These are phyloP conservation scores for Uronychia setigera DNA, from an alignment of 73 alveolate genomes.

Conservation along the genomic window DNA sequence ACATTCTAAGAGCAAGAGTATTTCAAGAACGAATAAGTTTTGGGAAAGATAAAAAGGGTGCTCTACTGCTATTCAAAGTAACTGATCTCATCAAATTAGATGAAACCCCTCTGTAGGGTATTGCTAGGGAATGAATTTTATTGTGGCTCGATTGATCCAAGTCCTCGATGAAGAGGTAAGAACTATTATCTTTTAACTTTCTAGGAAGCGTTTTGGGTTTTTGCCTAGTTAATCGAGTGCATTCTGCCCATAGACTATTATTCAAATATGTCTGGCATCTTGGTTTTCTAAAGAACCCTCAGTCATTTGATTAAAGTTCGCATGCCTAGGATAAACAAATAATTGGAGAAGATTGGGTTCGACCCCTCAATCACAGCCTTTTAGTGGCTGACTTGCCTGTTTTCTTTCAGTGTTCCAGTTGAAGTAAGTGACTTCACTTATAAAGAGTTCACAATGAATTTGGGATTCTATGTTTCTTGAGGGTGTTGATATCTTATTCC, in stretches of 20 bases:
- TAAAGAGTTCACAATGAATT: not conserved
- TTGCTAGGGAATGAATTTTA: slow-evolving; percentile 82
- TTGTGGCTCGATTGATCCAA: slow-evolving; percentile 63
- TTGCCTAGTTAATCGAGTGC: slow-evolving; percentile 62
- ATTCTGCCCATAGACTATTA: slow-evolving; percentile 81
- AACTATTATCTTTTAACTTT: too few species aligned
- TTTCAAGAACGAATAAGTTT: slow-evolving; percentile 19
- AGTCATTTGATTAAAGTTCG: slow-evolving; percentile 27
- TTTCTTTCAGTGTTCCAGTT: slow-evolving; percentile 51
- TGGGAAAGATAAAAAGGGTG: not conserved
- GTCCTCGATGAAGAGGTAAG: slow-evolving; percentile 64
- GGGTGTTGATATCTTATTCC: slow-evolving; percentile 36
- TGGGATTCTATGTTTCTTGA: slow-evolving; percentile 58
- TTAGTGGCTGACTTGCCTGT: slow-evolving; percentile 77
- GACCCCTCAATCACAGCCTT: slow-evolving; percentile 63
- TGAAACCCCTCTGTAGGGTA: slow-evolving; percentile 70
- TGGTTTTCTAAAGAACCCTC: slow-evolving; percentile 62
- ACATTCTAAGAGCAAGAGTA: slow-evolving; percentile 86
- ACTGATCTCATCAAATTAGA: not conserved
- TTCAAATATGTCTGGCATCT: slow-evolving; percentile 79
- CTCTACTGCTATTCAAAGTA: not conserved
- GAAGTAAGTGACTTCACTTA: slow-evolving; percentile 9
- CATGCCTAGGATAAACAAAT: slow-evolving; percentile 46
- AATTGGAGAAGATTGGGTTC: slow-evolving; percentile 48
- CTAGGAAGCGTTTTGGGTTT: slow-evolving; percentile 84